Evolutionary conservation across 2,329 filamentous ascomycete genomes (phyloP).

Genomic region (Penicillium sp.): DNA sequence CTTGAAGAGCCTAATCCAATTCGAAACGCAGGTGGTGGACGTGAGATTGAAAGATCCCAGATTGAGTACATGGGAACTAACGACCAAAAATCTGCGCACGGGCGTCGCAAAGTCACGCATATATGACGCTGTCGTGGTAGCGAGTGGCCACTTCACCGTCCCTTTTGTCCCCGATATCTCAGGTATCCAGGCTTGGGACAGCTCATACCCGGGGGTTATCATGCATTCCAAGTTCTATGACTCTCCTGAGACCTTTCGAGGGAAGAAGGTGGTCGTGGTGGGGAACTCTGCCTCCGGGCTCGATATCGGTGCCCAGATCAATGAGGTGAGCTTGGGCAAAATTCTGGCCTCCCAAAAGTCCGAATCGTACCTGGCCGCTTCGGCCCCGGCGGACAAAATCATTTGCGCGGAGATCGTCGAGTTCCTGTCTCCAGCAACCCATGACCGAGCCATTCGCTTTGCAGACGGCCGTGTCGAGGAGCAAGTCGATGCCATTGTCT

Average conservation of each 20-base stretch:
- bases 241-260: slow-evolving; percentile 58
- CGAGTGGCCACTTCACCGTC: slow-evolving; percentile 71
- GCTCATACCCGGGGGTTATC: slow-evolving; percentile 59
- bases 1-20: slow-evolving; percentile 64
- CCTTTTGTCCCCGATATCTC: slow-evolving; percentile 64
- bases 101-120: slow-evolving; percentile 41
- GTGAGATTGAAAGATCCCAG: slow-evolving; percentile 46
- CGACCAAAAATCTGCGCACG: slow-evolving; percentile 52
- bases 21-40: slow-evolving; percentile 68
- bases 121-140: slow-evolving; percentile 74
- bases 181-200: slow-evolving; percentile 60
- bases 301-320: slow-evolving; percentile 79
- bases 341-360: slow-evolving; percentile 63
- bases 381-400: slow-evolving; percentile 52
- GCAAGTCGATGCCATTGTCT: slow-evolving; percentile 73
- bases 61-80: slow-evolving; percentile 59
- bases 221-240: slow-evolving; percentile 81
- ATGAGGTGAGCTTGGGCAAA: slow-evolving; percentile 56
- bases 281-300: slow-evolving; percentile 82
- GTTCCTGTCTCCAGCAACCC: slow-evolving; percentile 52
- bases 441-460: slow-evolving; percentile 63
- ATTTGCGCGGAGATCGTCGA: slow-evolving; percentile 55
- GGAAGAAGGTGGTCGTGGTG: slow-evolving; percentile 76
- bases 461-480: slow-evolving; percentile 63
- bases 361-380: slow-evolving; percentile 46